Percentiles rank a stretch among this genome's conserved stretches.
These are phyloP conservation scores for Xerocomellus intermedius DNA, from an alignment of 768 basidiomycete species.

Conservation along the genomic window DNA sequence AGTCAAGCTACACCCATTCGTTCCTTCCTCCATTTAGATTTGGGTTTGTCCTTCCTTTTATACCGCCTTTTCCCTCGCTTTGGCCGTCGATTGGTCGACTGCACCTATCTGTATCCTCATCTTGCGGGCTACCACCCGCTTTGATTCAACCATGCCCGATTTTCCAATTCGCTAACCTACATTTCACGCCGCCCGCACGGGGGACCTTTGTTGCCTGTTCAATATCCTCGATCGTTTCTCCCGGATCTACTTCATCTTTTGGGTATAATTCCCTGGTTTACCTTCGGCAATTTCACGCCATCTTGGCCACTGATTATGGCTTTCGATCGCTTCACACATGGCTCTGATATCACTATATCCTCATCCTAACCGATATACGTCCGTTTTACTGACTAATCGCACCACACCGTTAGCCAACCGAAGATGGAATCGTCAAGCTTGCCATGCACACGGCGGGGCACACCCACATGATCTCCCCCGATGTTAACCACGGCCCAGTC, in stretches of 20 bases:
- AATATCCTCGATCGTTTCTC: background rate
- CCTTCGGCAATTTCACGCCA: background rate
- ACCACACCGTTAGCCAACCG: constrained; percentile 53
- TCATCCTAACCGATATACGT: background rate
- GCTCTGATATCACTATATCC: background rate
- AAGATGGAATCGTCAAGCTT: constrained; percentile 69
- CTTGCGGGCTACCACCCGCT: background rate
- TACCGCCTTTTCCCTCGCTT: background rate
- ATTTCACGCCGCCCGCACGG: background rate
- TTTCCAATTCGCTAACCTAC: background rate
- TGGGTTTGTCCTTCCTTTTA: background rate
- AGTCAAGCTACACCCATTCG: background rate
- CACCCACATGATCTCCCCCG: constrained; percentile 38
- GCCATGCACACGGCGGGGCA: constrained; percentile 77
- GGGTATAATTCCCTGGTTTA: background rate
- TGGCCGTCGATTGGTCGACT: background rate
- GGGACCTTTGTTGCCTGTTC: background rate
- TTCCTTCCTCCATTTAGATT: background rate
- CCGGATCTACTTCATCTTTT: background rate
- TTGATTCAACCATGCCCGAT: background rate
- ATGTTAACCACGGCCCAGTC: constrained; percentile 2
- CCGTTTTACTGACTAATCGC: background rate
- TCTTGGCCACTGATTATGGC: background rate
- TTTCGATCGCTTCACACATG: background rate
- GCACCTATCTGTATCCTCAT: background rate